These are phyloP conservation scores for Lotmaria passim DNA, from an alignment of 208 protist genomes.

Conservation along the genomic window DNA sequence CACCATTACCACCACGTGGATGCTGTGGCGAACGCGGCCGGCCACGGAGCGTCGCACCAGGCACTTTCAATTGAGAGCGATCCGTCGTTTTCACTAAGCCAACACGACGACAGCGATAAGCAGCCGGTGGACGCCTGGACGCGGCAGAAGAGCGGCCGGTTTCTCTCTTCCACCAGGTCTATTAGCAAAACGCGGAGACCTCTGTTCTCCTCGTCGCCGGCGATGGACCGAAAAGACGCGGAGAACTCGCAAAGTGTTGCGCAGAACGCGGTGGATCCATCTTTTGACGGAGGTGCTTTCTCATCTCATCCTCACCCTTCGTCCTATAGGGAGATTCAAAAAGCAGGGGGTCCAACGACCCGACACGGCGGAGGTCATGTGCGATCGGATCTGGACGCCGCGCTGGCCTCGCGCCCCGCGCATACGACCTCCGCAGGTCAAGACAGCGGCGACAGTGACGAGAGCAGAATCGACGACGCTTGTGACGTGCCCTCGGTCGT, in stretches of 20 bases:
- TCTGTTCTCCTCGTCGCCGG: neutral
- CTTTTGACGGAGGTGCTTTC: too few relatives aligned
- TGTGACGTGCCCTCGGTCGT: conserved; percentile 5
- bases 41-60: too few relatives aligned
- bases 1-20: too few relatives aligned
- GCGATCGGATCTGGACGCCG: conserved; percentile 1
- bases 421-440: neutral
- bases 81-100: too few relatives aligned
- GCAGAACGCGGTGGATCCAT: too few relatives aligned
- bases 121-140: conserved; percentile 10
- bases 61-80: too few relatives aligned
- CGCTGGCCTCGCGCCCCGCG: conserved; percentile 5
- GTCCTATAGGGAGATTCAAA: too few relatives aligned
- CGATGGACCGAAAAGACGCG: too few relatives aligned
- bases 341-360: too few relatives aligned
- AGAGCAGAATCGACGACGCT: neutral
- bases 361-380: neutral
- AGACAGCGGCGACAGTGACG: neutral
- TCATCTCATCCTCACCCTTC: too few relatives aligned
- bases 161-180: neutral
- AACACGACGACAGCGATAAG: neutral
- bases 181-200: neutral
- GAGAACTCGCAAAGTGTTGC: too few relatives aligned
- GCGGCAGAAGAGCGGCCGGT: conserved; percentile 4
- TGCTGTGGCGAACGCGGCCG: too few relatives aligned